A percentile compares a stretch with the other conserved stretches of the same genome.
phyloP scores from a whole-genome alignment of 108 stramenopile genomes.

The Seminavis robusta region DNA sequence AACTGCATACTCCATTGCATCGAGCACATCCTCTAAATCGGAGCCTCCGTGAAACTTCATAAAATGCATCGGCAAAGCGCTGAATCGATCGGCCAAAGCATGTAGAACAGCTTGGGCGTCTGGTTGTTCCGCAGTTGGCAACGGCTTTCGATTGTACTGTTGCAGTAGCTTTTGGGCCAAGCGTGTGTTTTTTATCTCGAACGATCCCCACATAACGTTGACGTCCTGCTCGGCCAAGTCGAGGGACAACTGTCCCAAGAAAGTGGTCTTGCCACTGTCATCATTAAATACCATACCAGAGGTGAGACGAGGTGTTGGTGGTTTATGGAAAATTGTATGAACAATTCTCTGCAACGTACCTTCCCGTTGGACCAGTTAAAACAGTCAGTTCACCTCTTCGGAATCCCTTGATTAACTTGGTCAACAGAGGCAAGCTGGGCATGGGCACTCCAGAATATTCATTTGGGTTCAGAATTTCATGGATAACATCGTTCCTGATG shows the following conservation, averaged over 20 bases:
- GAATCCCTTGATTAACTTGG: conserved; percentile 85
- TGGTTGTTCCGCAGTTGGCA: conserved; percentile 43
- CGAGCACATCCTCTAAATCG: conserved; percentile 90
- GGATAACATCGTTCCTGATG: conserved; percentile 64
- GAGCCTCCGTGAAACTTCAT: conserved; percentile 95
- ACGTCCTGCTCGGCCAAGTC: conserved; percentile 91
- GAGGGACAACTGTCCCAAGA: conserved; percentile 88
- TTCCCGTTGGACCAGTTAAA: conserved; percentile 92
- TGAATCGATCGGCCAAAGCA: conserved; percentile 83
- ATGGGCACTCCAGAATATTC: conserved; percentile 60
- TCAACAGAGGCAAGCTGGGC: conserved; percentile 82
- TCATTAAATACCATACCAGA: background rate
- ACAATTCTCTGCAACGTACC: conserved; percentile 18
- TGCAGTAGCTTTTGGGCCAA: conserved; percentile 91
- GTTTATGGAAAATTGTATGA: background rate
- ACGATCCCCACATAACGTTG: conserved; percentile 94
- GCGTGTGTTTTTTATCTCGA: conserved; percentile 93
- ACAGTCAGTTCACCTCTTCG: conserved; percentile 96
- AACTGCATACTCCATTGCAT: conserved; percentile 97
- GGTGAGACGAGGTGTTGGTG: background rate
- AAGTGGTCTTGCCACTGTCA: conserved; percentile 88
- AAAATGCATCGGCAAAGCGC: conserved; percentile 86
- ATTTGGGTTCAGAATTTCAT: conserved; percentile 82
- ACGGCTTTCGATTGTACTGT: conserved; percentile 73
- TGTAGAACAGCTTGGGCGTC: conserved; percentile 39